phyloP scores from a whole-genome alignment of 176 grass and related monocot genomes.

The Paspalum notatum region DNA sequence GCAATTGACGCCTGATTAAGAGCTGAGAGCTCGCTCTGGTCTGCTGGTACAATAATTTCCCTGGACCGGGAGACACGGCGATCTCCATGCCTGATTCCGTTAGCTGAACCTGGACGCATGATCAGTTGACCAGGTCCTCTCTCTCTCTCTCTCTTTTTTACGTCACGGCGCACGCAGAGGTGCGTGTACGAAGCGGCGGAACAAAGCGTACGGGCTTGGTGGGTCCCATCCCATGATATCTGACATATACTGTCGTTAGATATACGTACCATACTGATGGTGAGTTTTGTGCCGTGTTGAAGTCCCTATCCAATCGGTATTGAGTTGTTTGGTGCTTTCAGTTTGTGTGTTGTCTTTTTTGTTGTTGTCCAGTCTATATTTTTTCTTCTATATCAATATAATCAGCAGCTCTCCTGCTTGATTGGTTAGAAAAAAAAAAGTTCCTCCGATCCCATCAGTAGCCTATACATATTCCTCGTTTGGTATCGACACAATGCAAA shows the following conservation, averaged over 20 bases:
- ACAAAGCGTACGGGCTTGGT: neutral
- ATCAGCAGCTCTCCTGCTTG: no score
- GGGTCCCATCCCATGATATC: neutral
- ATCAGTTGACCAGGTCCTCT: neutral
- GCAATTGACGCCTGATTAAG: neutral
- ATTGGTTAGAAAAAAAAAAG: no score
- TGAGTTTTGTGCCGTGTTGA: no score
- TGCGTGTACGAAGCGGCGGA: constrained; percentile 1
- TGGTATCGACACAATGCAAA: neutral
- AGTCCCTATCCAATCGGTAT: no score
- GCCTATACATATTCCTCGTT: neutral
- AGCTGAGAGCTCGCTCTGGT: no score
- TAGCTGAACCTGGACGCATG: constrained; percentile 34
- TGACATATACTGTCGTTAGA: neutral
- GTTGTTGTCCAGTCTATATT: no score
- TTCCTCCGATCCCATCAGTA: neutral
- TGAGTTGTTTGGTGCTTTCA: no score
- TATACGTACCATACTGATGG: no score
- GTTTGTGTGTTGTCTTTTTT: no score
- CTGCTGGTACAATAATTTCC: neutral
- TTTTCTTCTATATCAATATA: no score
- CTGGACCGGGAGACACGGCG: neutral
- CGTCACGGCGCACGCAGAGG: neutral
- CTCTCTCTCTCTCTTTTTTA: neutral
- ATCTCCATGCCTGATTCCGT: constrained; percentile 35